Evolutionary conservation across 176 grass and related monocot species (phyloP), one percentile per base, ranked within the genome.

Genomic region (Aegilops speltoides): DNA sequence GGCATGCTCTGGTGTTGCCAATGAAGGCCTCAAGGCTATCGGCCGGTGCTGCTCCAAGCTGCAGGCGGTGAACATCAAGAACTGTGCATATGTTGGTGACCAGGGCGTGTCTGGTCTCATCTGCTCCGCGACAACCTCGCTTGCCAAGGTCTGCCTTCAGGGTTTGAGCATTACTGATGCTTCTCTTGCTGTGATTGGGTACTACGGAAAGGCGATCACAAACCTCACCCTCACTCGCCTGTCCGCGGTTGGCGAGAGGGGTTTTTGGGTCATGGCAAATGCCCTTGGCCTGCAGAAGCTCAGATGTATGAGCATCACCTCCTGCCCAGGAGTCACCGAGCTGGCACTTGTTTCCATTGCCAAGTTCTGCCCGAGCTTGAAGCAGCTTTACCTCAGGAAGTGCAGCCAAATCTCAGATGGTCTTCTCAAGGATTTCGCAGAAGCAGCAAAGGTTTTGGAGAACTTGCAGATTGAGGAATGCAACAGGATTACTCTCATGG

Each of bases 241-340:
- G 12, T 84, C 91, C 3, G 78, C 50, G 1, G 88, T 99, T 8
- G 92, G 86, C 9, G 97, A 99, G 89, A 94, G 89, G 73, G 97
- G 97, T 29, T 99, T 94, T 75, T 99, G 94, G 97, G 97, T 99
- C 60, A 99, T 99, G 97, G 97, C 92, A 17, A 99, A 96, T 73
- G 89, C 94, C 71, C 83, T 93, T 64, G 94, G 94, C 69, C 82
- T 99, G 69, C 94, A 93, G 87, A 99, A 94, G 81, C 87, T 99
- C 79, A 88, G 89, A 63, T 93, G 59, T 28, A 82, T 94, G 79
- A 73, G 67, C 4, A 79, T 99, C 62, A 87, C 48, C 66, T 94
- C 89, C 65, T 99, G 97, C 83, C 87, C 73, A 1, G 97, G 97
- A 82, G 76, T 96, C 26, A 94, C 97, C 0, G 92, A 99, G 83